Conservation (phyloP, 305 asterid genomes). For the Striga hermonthica region DNA sequence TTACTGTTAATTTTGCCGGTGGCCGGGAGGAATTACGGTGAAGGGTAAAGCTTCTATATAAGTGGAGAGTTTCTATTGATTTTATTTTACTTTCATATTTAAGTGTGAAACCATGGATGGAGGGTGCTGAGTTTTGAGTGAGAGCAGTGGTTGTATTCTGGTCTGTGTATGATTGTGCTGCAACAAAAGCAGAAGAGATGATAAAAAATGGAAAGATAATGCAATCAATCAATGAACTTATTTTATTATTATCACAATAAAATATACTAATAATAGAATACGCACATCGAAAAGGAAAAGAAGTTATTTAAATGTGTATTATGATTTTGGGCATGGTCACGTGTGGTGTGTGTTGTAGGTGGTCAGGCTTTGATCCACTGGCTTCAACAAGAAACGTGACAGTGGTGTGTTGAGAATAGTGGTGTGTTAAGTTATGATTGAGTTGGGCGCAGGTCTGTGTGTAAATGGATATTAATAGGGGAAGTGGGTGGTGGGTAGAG, state of each 20-base stretch:
- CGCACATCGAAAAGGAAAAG: slow-evolving; percentile 8
- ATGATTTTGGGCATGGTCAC: not conserved
- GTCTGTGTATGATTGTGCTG: slow-evolving; percentile 41
- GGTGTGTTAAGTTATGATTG: too few relatives aligned
- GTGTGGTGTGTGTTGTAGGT: too few relatives aligned
- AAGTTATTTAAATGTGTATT: not conserved
- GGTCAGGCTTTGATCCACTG: too few relatives aligned
- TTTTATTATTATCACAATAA: not conserved
- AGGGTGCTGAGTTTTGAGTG: slow-evolving; percentile 21
- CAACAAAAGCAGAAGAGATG: slow-evolving; percentile 14
- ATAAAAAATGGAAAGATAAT: not conserved
- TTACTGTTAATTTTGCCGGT: slow-evolving; percentile 30
- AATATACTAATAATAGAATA: too few relatives aligned
- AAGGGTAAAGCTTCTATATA: slow-evolving; percentile 32
- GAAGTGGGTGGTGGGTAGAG: too few relatives aligned
- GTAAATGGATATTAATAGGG: too few relatives aligned
- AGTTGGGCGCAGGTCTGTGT: too few relatives aligned
- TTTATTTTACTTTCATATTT: too few relatives aligned
- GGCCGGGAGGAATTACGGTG: slow-evolving; percentile 3
- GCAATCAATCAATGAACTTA: not conserved
- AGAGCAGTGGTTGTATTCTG: slow-evolving; percentile 40
- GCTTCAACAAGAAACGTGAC: too few relatives aligned
- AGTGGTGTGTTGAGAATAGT: too few relatives aligned
- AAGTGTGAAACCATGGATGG: slow-evolving; percentile 35
- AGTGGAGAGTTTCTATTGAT: not conserved